Percentiles rank a stretch among this genome's conserved stretches.
phyloP scores from a whole-genome alignment of 2,329 filamentous ascomycete species.

The Aureobasidium sp. region DNA sequence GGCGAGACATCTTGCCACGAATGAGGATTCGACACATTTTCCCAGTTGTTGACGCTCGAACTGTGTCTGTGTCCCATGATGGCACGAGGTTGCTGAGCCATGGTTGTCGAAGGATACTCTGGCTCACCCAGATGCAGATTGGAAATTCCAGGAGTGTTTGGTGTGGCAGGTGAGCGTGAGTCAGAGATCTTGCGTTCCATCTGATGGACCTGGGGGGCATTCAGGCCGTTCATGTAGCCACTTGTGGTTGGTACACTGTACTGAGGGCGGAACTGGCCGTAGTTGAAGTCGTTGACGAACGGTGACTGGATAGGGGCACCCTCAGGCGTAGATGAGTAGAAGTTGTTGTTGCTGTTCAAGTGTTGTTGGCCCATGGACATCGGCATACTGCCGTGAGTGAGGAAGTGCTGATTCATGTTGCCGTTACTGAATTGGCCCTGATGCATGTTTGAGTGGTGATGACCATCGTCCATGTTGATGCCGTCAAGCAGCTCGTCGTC shows the following conservation, averaged over 20 bases:
- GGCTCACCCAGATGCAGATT: slow-evolving; percentile 64
- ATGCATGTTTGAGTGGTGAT: slow-evolving; percentile 24
- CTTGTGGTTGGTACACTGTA: slow-evolving; percentile 31
- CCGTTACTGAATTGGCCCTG: slow-evolving; percentile 19
- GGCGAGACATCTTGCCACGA: slow-evolving; percentile 79
- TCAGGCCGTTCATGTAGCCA: slow-evolving; percentile 23
- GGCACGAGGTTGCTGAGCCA: slow-evolving; percentile 28
- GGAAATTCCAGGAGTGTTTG: slow-evolving; percentile 72
- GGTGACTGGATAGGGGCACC: slow-evolving; percentile 88
- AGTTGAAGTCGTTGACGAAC: slow-evolving; percentile 72
- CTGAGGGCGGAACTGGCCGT: slow-evolving; percentile 59
- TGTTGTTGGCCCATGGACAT: slow-evolving; percentile 24
- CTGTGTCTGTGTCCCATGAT: slow-evolving; percentile 48
- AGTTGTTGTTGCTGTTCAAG: slow-evolving; percentile 34
- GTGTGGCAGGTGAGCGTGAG: slow-evolving; percentile 73
- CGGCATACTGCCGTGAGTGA: slow-evolving; percentile 12
- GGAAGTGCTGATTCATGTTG: slow-evolving; percentile 17
- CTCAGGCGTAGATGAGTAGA: slow-evolving; percentile 87
- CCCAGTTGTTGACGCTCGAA: slow-evolving; percentile 80
- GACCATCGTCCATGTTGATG: slow-evolving; percentile 46
- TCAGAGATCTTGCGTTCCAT: slow-evolving; percentile 60
- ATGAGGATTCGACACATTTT: slow-evolving; percentile 68
- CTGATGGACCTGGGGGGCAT: slow-evolving; percentile 29
- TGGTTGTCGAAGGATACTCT: slow-evolving; percentile 33
- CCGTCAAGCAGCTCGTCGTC: slow-evolving; percentile 87